Evolutionary conservation across 1,284 basidiomycete genomes (phyloP).

Genomic region (Erythrobasidium hasegawianum): DNA sequence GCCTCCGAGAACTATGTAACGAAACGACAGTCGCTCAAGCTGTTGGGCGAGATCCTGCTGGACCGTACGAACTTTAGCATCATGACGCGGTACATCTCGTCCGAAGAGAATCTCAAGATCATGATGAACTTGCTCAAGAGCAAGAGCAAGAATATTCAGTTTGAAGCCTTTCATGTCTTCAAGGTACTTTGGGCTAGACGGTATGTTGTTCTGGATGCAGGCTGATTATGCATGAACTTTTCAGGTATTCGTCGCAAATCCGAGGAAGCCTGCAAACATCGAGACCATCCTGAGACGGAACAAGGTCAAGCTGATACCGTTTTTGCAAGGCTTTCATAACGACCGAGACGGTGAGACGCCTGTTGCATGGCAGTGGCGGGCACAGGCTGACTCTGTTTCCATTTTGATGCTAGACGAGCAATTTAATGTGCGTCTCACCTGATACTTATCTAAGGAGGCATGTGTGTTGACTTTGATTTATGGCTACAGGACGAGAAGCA

Average conservation of each 20-base stretch:
- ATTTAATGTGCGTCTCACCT: conserved; percentile 66
- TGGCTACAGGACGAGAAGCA: conserved; percentile 79
- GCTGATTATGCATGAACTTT: too few species aligned
- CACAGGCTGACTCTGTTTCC: not conserved
- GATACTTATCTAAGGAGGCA: not conserved
- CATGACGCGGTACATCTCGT: conserved; percentile 95
- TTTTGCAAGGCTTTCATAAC: conserved; percentile 91
- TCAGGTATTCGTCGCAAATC: conserved; percentile 96
- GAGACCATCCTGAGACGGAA: conserved; percentile 86
- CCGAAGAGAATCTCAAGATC: conserved; percentile 86
- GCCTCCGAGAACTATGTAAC: conserved; percentile 96
- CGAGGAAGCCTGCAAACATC: conserved; percentile 95
- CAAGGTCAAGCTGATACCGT: conserved; percentile 84
- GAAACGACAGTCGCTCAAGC: conserved; percentile 97
- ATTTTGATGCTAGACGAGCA: conserved; percentile 70
- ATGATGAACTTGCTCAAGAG: conserved; percentile 99
- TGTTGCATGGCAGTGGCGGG: not conserved
- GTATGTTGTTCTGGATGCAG: too few species aligned
- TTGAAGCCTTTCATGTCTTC: conserved; percentile 99
- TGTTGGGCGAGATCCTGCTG: conserved; percentile 93
- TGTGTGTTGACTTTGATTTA: not conserved
- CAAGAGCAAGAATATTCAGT: conserved; percentile 98
- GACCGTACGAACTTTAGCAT: conserved; percentile 96
- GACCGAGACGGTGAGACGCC: conserved; percentile 56
- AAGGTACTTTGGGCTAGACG: too few species aligned